phyloP scores from a whole-genome alignment of 768 basidiomycete genomes.

The Tylopilus intermedius region DNA sequence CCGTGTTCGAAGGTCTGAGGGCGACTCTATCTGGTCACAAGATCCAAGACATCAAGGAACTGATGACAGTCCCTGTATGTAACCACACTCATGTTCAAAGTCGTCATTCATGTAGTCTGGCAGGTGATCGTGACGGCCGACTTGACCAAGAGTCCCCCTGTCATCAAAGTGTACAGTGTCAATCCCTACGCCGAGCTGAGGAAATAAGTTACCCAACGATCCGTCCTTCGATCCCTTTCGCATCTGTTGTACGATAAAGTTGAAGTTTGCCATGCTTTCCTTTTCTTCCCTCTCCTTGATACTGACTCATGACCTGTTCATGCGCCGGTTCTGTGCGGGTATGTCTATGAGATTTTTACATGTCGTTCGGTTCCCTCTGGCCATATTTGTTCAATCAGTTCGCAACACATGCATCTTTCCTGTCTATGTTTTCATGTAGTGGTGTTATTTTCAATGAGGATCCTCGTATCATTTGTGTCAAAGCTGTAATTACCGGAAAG shows the following conservation, averaged over 20 bases:
- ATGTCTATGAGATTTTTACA: conserved; percentile 25
- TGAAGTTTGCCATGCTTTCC: conserved; percentile 29
- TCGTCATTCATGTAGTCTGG: conserved; percentile 5
- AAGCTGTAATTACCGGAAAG: background rate
- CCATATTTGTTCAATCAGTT: conserved; percentile 11
- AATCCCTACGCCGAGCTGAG: conserved; percentile 67
- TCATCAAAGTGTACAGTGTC: conserved; percentile 95
- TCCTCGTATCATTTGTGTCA: conserved; percentile 3
- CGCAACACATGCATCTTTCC: conserved; percentile 14
- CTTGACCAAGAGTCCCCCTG: conserved; percentile 91
- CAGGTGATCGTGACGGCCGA: conserved; percentile 95
- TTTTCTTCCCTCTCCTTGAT: conserved; percentile 28
- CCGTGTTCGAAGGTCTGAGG: conserved; percentile 80
- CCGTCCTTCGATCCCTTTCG: conserved; percentile 3
- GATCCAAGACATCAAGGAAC: conserved; percentile 90
- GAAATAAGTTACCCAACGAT: conserved; percentile 30
- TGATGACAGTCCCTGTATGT: conserved; percentile 90
- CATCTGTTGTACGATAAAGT: conserved; percentile 30
- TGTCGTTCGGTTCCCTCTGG: conserved; percentile 18
- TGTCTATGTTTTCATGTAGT: conserved; percentile 24
- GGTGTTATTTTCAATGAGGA: conserved; percentile 15
- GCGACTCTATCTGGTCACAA: conserved; percentile 74
- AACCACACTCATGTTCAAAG: background rate
- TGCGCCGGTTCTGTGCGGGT: conserved; percentile 28
- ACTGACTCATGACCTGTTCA: conserved; percentile 28